Evolutionary conservation across 495 filamentous ascomycete genomes (phyloP).

Genomic region (Pseudotulostoma volvatum): DNA sequence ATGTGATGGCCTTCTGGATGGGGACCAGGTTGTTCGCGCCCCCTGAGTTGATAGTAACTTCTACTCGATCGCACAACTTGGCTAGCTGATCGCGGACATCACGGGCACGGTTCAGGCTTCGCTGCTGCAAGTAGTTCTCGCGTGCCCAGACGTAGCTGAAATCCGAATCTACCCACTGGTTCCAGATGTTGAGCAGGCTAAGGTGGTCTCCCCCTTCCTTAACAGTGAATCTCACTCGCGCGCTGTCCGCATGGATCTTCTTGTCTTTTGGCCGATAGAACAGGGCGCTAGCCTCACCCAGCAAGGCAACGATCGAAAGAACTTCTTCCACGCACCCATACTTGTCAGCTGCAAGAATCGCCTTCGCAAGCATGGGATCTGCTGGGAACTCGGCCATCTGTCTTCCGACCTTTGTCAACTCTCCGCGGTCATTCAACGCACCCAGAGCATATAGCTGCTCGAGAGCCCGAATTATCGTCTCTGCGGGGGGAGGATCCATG

Average conservation of each 20-base stretch:
- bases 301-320: constrained; percentile 86
- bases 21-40: constrained; percentile 55
- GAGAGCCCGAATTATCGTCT: constrained; percentile 77
- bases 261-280: constrained; percentile 98
- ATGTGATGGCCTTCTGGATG: constrained; percentile 73
- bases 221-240: constrained; percentile 78
- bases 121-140: constrained; percentile 90
- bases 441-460: constrained; percentile 88
- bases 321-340: constrained; percentile 90
- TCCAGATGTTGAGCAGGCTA: constrained; percentile 89
- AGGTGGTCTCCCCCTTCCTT: constrained; percentile 88
- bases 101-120: constrained; percentile 67
- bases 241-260: constrained; percentile 87
- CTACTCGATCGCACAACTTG: constrained; percentile 88
- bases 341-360: constrained; percentile 76
- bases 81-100: constrained; percentile 88
- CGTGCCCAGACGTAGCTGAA: constrained; percentile 78
- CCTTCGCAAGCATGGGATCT: constrained; percentile 83
- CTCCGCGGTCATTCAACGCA: constrained; percentile 75
- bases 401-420: constrained; percentile 78
- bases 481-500: constrained; percentile 84
- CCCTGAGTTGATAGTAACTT: constrained; percentile 55
- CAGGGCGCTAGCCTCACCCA: constrained; percentile 71
- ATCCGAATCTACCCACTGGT: constrained; percentile 90
- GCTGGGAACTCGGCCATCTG: constrained; percentile 97